These are phyloP conservation scores for Kalaharituber pfeilii DNA, from an alignment of 2,329 filamentous ascomycete species.

Conservation along the genomic window DNA sequence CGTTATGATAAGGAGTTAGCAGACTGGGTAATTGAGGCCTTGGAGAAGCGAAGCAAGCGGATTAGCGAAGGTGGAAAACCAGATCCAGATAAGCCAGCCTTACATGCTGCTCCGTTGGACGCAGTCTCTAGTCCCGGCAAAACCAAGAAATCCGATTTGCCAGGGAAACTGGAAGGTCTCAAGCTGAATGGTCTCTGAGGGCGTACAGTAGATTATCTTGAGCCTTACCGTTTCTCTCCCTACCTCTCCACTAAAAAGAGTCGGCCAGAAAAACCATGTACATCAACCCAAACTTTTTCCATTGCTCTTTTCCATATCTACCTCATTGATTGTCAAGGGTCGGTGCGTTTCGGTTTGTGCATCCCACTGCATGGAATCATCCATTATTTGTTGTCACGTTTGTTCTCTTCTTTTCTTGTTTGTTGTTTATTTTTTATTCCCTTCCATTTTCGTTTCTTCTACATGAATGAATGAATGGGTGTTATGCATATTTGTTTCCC, in stretches of 20 bases:
- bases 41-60: conserved; percentile 48
- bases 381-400: background rate
- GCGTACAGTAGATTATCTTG: no score
- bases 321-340: no score
- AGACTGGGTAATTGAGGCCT: conserved; percentile 58
- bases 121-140: conserved; percentile 32
- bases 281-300: background rate
- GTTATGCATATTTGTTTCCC: no score
- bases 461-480: conserved; percentile 2
- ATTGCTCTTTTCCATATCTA: background rate
- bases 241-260: background rate
- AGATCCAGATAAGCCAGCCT: conserved; percentile 50
- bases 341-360: background rate
- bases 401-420: background rate
- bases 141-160: conserved; percentile 8
- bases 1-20: conserved; percentile 68
- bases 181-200: conserved; percentile 2
- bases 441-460: conserved; percentile 8
- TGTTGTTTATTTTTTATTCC: conserved; percentile 1
- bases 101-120: conserved; percentile 76
- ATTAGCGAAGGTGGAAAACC: conserved; percentile 31
- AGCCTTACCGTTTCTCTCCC: no score
- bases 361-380: background rate
- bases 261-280: background rate
- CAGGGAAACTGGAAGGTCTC: conserved; percentile 9